Evolutionary conservation across 805 yeast species (phyloP).

Genomic region (Pichia exigua): DNA sequence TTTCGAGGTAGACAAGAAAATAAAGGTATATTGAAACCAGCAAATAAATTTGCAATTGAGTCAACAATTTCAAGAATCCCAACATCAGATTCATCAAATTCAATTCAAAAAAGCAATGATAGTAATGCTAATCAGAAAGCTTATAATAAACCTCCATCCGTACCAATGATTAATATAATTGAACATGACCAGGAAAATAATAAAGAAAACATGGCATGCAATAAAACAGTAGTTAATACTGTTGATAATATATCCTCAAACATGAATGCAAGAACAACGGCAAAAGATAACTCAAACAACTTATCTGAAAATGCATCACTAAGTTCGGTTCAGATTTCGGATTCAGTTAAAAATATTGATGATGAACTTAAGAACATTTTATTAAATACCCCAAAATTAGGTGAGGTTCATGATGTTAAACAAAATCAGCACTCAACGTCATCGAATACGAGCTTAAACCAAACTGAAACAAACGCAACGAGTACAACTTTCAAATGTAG

Average conservation of each 20-base stretch:
- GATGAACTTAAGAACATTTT: slow-evolving; percentile 4
- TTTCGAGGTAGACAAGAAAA: slow-evolving; percentile 12
- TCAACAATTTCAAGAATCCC: neutral
- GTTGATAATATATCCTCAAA: neutral
- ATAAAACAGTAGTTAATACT: neutral
- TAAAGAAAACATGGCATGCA: neutral
- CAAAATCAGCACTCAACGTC: slow-evolving; percentile 5
- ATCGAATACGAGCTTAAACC: neutral
- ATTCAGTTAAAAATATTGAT: slow-evolving; percentile 6
- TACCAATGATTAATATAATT: neutral
- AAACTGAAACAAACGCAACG: neutral
- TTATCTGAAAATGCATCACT: neutral
- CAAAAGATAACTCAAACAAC: neutral
- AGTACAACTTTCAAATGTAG: neutral
- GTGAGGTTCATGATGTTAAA: slow-evolving; percentile 1
- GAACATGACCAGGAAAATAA: neutral
- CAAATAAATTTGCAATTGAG: slow-evolving; percentile 11
- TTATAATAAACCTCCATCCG: neutral
- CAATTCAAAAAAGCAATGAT: neutral
- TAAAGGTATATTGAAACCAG: slow-evolving; percentile 3
- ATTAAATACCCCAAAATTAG: slow-evolving; percentile 1
- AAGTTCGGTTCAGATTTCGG: neutral
- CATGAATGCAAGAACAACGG: neutral
- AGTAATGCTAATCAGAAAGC: neutral
- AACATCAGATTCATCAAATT: neutral